Evolutionary conservation across 2,329 filamentous ascomycete species (phyloP), one percentile per base, ranked within the genome.

Genomic region (Epichloe bromicola): DNA sequence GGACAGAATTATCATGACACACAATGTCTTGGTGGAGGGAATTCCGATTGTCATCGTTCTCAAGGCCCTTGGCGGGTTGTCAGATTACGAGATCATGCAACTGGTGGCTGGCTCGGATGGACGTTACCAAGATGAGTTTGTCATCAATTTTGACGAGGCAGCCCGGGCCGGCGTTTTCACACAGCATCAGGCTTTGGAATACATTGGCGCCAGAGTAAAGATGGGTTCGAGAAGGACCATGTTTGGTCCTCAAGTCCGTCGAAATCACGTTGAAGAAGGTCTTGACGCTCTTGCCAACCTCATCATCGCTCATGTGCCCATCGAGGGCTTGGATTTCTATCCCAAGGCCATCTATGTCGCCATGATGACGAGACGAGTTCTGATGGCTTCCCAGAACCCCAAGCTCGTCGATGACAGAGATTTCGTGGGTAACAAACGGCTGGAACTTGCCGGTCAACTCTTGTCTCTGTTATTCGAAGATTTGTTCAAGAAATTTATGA

Each of bases 301-400:
- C 51, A 86, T 98, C 55, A 88, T 98, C 54, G 91, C 93, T 6
- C 93, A 98, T 60, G 90, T 98, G 33, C 85, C 89, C 5, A 90
- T 98, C 38, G 80, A 88, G 59, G 88, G 88, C 44, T 79, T 95
- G 58, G 90, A 98, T 63, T 97, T 97, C 66, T 83, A 93, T 51
- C 90, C 91, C n/a, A 98, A 98, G 65, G 90, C 91, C 20, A 79
- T 97, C 8, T 98, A 97, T 61, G 82, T 98, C 51, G 91, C 91
- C 46, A 88, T 95, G 73, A 98, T 98, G 93, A 88, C 89, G 30
- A 85, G 93, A n/a, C 81, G 90, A 66, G 90, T 97, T 3, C 70
- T 98, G 46, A 95, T 97, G 86, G 90, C 90, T 2, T 85, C 89
- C 62, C 86, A 93, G 53, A 88, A 98, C 62, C 80, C 86, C 1